phyloP scores from a whole-genome alignment of 208 protist species.

The Endotrypanum monterogeii region DNA sequence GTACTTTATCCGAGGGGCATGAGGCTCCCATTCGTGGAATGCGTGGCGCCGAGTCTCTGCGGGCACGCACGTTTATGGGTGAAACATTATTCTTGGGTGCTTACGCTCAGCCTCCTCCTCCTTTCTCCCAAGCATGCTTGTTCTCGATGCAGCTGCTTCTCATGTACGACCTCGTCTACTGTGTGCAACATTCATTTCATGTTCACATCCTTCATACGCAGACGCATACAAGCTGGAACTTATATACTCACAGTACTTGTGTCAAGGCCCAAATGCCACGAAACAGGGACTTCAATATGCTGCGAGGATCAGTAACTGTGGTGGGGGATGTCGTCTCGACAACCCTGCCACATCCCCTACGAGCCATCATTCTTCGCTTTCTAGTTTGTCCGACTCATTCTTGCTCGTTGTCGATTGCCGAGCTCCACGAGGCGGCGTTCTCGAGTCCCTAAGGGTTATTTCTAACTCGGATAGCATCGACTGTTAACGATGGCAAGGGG shows the following conservation, averaged over 20 bases:
- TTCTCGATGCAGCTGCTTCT: background rate
- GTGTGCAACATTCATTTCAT: too few species aligned
- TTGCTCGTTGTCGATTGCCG: background rate
- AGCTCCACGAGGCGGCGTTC: background rate
- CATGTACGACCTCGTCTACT: too few species aligned
- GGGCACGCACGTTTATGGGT: background rate
- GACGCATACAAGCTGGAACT: too few species aligned
- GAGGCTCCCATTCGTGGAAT: constrained; percentile 6
- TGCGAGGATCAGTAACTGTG: background rate
- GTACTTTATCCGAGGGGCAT: constrained; percentile 80
- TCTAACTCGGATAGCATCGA: background rate
- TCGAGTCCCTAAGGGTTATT: background rate
- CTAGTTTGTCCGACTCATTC: background rate
- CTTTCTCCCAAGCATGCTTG: background rate
- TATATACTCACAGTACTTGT: too few species aligned
- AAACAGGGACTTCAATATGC: too few species aligned
- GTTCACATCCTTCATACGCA: too few species aligned
- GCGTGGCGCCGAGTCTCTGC: background rate
- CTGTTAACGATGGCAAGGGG: background rate
- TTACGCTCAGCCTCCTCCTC: background rate
- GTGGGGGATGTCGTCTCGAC: background rate
- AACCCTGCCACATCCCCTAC: background rate
- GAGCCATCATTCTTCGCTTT: background rate
- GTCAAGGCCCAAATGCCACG: too few species aligned
- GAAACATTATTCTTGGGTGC: background rate